These are phyloP conservation scores for Penicillium psychrosexuale DNA, from an alignment of 2,329 filamentous ascomycete genomes.

Conservation along the genomic window DNA sequence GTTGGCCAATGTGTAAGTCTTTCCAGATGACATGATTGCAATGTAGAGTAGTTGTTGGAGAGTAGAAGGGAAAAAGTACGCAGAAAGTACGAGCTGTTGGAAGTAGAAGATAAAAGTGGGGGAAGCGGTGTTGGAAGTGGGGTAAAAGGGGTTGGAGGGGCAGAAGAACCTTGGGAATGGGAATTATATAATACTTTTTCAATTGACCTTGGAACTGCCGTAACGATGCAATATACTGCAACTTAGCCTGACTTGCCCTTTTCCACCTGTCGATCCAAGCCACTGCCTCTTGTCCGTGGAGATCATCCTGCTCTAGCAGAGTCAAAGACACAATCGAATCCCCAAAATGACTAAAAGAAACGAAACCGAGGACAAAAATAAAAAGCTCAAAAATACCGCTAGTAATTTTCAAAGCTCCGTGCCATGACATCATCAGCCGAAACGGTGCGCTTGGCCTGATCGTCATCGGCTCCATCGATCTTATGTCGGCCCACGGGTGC, in stretches of 20 bases:
- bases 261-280: neutral
- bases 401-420: constrained; percentile 20
- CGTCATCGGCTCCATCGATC: constrained; percentile 36
- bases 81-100: neutral
- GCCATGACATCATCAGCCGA: constrained; percentile 31
- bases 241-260: neutral
- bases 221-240: neutral
- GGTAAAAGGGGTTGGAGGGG: neutral
- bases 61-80: constrained; percentile 2
- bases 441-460: constrained; percentile 31
- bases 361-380: neutral
- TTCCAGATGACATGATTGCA: constrained; percentile 50
- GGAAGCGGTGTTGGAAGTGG: constrained; percentile 15
- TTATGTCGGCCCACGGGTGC: constrained; percentile 27
- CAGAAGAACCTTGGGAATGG: neutral
- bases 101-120: constrained; percentile 10
- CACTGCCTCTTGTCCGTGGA: neutral
- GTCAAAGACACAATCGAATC: neutral
- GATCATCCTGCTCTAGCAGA: neutral
- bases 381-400: constrained; percentile 10
- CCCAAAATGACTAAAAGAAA: neutral
- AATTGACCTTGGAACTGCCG: neutral
- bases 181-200: neutral
- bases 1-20: constrained; percentile 54
- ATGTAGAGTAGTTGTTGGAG: constrained; percentile 29